Base-by-base conservation (phyloP, 148 eudicot genomes). In the Rheum nobile region DNA sequence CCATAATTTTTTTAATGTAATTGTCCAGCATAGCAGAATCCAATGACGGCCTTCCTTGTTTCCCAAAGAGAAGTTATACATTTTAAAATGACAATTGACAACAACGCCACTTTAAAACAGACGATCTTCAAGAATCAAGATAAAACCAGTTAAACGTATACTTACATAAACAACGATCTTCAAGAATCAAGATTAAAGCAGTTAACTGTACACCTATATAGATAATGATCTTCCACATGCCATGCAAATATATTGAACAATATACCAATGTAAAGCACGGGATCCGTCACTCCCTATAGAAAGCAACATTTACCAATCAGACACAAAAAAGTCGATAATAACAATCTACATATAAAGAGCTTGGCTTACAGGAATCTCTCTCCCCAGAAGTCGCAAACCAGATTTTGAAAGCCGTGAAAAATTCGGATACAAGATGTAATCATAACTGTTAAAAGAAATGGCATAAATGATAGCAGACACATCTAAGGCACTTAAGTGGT, bases 171-270 rank as follows among this genome's bases (percentile, higher is more conserved):
- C n/a, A n/a, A n/a, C n/a, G n/a, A n/a, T n/a, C n/a, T n/a, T n/a
- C n/a, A n/a, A n/a, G n/a, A n/a, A n/a, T n/a, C n/a, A n/a, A n/a
- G n/a, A n/a, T n/a, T n/a, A n/a, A n/a, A n/a, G n/a, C n/a, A n/a
- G n/a, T n/a, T n/a, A n/a, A n/a, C n/a, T 3, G 70, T 71, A 59
- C 82, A 92, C 99, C 99, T 96, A 79, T 90, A 96, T 75, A 96
- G 78, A 83, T 90, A 96, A 80, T 96, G 99, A 83, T 96, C 99
- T 84, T 96, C 99, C 76, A 96, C 99, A 76, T 96, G 99, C 99
- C 99, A 96, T 71, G 99, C 99, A 85, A 96, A 96, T 94, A 92
- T 90, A 85, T 97, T 96, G 79, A 96, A 96, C 41, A 96, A 85
- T 97, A 96, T 96, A 76, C 99, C 99, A 76, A 96, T 92, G 81